These are phyloP conservation scores for Breviolum minutum DNA, from an alignment of 73 alveolate genomes.

Conservation along the genomic window DNA sequence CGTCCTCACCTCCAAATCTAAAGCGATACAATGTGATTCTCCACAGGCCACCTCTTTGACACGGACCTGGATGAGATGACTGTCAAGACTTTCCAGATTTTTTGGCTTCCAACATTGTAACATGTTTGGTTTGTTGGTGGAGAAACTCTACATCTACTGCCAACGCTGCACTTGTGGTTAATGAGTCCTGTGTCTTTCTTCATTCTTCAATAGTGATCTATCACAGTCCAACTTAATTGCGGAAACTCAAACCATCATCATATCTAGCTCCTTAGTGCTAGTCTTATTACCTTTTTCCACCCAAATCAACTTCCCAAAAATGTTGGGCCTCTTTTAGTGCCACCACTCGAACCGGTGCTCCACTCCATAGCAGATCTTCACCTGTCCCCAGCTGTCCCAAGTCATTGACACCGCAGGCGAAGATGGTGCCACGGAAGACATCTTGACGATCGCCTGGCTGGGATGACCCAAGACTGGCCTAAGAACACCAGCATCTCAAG, in stretches of 20 bases:
- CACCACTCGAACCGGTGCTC: slow-evolving; percentile 86
- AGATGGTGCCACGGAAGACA: slow-evolving; percentile 72
- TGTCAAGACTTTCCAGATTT: neutral
- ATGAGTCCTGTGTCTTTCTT: no score
- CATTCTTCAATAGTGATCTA: no score
- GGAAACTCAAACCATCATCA: no score
- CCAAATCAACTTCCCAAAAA: neutral
- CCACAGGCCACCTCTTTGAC: slow-evolving; percentile 88
- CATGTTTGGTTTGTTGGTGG: neutral
- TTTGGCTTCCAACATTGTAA: neutral
- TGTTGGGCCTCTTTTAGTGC: slow-evolving; percentile 51
- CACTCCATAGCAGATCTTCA: slow-evolving; percentile 19
- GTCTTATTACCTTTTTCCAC: neutral
- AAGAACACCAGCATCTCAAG: no score
- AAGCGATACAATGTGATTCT: slow-evolving; percentile 80
- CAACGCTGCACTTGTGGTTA: neutral
- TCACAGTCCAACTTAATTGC: no score
- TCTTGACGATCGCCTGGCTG: slow-evolving; percentile 61
- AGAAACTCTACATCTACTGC: neutral
- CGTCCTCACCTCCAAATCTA: slow-evolving; percentile 55
- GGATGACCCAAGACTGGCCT: neutral
- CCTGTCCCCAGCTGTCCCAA: slow-evolving; percentile 66
- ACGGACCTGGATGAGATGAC: slow-evolving; percentile 4
- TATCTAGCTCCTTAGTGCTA: neutral
- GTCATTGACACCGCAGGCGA: slow-evolving; percentile 72